Evolutionary conservation across 306 rosid species (phyloP), one percentile per base, ranked within the genome.

Genomic region (Glycine tomentella): DNA sequence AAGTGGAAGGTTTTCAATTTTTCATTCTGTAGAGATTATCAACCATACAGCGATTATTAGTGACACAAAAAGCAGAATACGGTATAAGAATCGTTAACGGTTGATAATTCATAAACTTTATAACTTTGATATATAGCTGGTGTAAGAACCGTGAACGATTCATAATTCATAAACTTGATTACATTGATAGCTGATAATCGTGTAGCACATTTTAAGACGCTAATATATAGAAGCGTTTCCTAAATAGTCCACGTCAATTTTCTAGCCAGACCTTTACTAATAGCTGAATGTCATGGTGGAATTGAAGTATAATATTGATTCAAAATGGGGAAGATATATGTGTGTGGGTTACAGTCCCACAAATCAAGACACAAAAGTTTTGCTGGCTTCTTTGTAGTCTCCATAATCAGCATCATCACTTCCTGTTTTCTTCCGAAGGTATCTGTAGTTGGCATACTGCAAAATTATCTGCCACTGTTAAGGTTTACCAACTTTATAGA

Each of bases 381-480:
- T 89, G 15, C 50, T 79, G 17, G 76, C 85, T 84, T 89, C 87
- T 74, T 82, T 57, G 58, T 84, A 84, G 66, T 70, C 79, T 55
- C 50, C 82, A 78, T 8, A 74, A 56, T 62, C 68, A 10, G 5
- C 45, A 33, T 62, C 68, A 62, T 75, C 68, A 13, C 45, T 72
- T 12, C 48, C 6, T 42, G 64, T 50, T 34, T 66, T 75, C 76
- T 15, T 75, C 49, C 80, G 72, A 3, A 56, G 9, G 80, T 81
- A 71, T 80, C 79, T 89, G 40, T 89, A 92, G 63, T 91, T 86
- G 33, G 81, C 45, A 84, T 92, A 92, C 90, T 92, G 97, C 87
- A 91, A 31, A 71, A 91, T 91, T 80, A 92, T 92, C 97, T 92
- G 75, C 80, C 56, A 13, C 46, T 4, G 87, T 90, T 84, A 90